Evolutionary conservation across 768 basidiomycete genomes (phyloP).

Genomic region (Lactarius vividus): DNA sequence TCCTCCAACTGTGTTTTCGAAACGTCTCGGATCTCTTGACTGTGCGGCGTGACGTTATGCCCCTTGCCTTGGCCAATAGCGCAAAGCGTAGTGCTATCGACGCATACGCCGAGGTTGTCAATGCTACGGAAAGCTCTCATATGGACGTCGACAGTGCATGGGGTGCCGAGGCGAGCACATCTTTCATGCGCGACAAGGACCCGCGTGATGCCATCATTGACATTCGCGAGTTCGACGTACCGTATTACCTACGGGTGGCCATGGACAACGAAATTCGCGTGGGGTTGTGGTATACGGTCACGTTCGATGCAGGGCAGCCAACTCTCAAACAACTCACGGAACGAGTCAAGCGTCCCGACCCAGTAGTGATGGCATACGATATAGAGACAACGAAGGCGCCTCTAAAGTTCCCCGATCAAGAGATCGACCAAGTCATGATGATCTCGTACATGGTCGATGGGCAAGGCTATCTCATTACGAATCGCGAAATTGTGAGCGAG

Average conservation of each 20-base stretch:
- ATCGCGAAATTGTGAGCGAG: constrained; percentile 94
- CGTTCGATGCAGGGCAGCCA: constrained; percentile 79
- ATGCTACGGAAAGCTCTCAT: constrained; percentile 59
- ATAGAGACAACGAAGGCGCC: constrained; percentile 99
- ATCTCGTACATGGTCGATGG: constrained; percentile 99
- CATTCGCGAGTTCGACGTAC: constrained; percentile 93
- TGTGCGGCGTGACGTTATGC: constrained; percentile 85
- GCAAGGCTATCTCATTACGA: constrained; percentile 95
- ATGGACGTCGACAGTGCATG: constrained; percentile 69
- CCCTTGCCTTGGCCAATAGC: constrained; percentile 85
- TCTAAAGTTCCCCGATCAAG: constrained; percentile 97
- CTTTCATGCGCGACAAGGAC: constrained; percentile 58
- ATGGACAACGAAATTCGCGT: constrained; percentile 98
- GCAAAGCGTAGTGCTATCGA: constrained; percentile 94
- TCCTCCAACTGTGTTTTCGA: constrained; percentile 84
- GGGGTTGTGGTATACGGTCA: constrained; percentile 94
- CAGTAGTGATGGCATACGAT: constrained; percentile 98
- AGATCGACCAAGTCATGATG: constrained; percentile 99
- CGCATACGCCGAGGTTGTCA: constrained; percentile 95
- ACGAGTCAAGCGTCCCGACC: constrained; percentile 96
- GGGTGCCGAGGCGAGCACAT: constrained; percentile 44
- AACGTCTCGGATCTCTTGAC: constrained; percentile 91
- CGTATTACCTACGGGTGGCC: constrained; percentile 97
- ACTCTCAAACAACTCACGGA: constrained; percentile 67
- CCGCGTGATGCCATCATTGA: constrained; percentile 94